A percentile compares a stretch with the other conserved stretches of the same genome.
These are phyloP conservation scores for Suhomyces xylopsoci DNA, from an alignment of 805 yeast genomes.

Conservation along the genomic window DNA sequence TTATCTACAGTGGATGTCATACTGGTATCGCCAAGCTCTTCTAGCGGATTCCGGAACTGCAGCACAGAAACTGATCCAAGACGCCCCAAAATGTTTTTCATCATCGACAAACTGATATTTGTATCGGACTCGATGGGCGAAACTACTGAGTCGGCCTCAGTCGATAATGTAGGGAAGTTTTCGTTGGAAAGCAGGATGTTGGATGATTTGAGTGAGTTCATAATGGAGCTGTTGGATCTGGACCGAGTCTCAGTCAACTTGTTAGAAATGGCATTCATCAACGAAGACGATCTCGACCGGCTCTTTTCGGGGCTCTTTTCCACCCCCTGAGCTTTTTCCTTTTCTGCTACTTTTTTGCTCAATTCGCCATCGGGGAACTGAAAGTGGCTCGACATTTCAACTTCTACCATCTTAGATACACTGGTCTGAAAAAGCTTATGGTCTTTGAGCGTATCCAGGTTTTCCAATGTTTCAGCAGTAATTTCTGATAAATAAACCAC, in stretches of 20 bases:
- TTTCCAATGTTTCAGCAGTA: constrained; percentile 27
- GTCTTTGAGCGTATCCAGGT: not conserved
- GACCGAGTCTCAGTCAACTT: constrained; percentile 31
- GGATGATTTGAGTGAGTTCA: constrained; percentile 17
- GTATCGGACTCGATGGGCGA: constrained; percentile 10
- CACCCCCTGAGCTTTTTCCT: constrained; percentile 1
- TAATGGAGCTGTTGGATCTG: constrained; percentile 31
- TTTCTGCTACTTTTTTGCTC: not conserved
- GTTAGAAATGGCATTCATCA: constrained; percentile 34
- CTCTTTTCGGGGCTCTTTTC: constrained; percentile 12
- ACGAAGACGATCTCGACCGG: constrained; percentile 38
- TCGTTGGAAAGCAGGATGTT: constrained; percentile 17
- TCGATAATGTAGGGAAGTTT: constrained; percentile 22
- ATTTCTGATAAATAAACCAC: constrained; percentile 35
- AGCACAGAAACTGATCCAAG: constrained; percentile 30
- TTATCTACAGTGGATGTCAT: not conserved
- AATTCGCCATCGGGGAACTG: constrained; percentile 27
- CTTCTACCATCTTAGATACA: constrained; percentile 27
- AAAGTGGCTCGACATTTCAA: constrained; percentile 22
- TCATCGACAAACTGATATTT: constrained; percentile 25
- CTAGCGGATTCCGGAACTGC: constrained; percentile 15
- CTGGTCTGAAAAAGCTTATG: constrained; percentile 1
- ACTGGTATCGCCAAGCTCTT: constrained; percentile 5
- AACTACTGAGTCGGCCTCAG: constrained; percentile 18
- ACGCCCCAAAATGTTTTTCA: constrained; percentile 35